Evolutionary conservation across 345 rosid genomes (phyloP), one percentile per base, ranked within the genome.

Genomic region (Eucalyptus lansdowneana): DNA sequence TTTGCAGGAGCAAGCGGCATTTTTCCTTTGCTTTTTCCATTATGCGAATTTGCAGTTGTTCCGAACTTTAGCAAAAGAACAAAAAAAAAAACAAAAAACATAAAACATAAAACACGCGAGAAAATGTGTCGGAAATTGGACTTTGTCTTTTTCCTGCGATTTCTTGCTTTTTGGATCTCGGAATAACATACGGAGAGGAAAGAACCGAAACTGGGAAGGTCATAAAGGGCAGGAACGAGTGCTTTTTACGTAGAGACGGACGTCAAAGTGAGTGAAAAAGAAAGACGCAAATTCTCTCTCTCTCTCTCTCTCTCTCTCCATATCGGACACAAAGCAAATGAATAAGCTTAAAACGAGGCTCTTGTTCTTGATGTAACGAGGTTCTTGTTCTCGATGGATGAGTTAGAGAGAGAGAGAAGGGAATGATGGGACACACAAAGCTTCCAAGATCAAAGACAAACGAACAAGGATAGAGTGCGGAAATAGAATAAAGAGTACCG

Each of bases 41-140:
- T 56, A 31, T 67, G 80, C 80, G 80, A 67, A 67, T 67, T 67
- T 1, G 80, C 80, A 69, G 80, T 42, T 69, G 44, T 17, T 34
- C 83, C 6, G 29, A 22, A 40, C 85, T 76, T 76, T 40, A 11
- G 24, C 81, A 76, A 76, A 76, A 76, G 47, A 25, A 21, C 3
- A 40, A 40, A 17, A n/a, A 4, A 14, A 62, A 1, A 17, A 8
- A 14, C 1, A 15, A 2, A 67, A n/a, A n/a, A 15, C 7, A 3
- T 13, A 27, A 50, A 12, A 4, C 5, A 49, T 12, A 49, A 5
- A 50, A 50, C 53, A 37, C 25, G 58, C 2, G 24, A 40, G 47
- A 76, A 76, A 76, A 40, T 76, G 85, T 76, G 85, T 76, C 85
- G 85, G 85, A 76, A 76, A 76, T 76, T 40, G 85, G 25, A 40